Base-by-base conservation (phyloP, 2,329 filamentous ascomycete species). In the Bisporella sp. region DNA sequence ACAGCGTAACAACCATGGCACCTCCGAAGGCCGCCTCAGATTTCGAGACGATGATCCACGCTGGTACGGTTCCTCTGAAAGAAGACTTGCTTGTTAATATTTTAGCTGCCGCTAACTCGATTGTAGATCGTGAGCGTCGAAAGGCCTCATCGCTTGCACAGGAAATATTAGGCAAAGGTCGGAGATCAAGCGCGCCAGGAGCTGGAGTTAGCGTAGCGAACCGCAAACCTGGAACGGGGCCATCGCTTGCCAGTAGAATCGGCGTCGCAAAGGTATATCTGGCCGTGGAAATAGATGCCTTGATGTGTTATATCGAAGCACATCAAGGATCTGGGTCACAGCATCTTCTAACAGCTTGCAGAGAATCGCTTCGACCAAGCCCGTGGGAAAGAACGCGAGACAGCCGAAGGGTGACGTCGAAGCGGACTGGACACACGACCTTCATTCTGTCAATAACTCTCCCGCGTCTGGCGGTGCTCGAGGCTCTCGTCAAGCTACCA, bases 141-240 rank as follows among this genome's bases (percentile, higher is more conserved):
- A 84, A 82, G 70, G 83, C 85, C 59, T 80, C 87, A 63, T 75
- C 72, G 4, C 77, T 89, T n/a, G 87, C 87, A 32, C 76, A 85
- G 60, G 75, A 79, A 63, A 88, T 91, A 63, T 84, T 91, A 59
- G 79, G 79, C 58, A 78, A 79, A 63, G 69, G 68, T 48, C 70
- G 76, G 51, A 79, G 83, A 58, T 68, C 77, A 47, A 84, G 78
- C 62, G 76, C 71, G 9, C 71, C 82, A 39, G 76, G 78, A 31
- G 64, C 66, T 49, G 68, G 64, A 31, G 58, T 63, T 5, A 68
- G 69, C 41, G 35, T 37, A 8, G 35, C 35, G n/a, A 75, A 68
- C 52, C 64, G 71, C 51, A 79, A 72, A 61, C 65, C 69, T 54
- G 64, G 66, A 50, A 61, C 66, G 46, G 72, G 76, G 73, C 61